A percentile compares a stretch with the other conserved stretches of the same genome.
phyloP scores from a whole-genome alignment of 441 rosid species.

The Kokia cookei region DNA sequence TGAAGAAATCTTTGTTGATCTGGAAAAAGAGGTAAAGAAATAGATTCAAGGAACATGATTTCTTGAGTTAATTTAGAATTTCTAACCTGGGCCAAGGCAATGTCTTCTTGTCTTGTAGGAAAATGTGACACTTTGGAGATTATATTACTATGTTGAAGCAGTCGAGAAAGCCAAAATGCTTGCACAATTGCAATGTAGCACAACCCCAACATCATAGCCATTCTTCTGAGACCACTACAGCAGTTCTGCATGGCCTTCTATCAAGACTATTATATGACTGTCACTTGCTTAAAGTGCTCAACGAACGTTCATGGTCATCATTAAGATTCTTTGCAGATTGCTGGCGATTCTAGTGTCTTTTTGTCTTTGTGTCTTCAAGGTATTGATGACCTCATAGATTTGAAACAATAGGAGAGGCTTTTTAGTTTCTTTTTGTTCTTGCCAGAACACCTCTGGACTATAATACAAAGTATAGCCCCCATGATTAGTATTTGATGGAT shows the following conservation, averaged over 20 bases:
- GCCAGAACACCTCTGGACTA: too few species aligned
- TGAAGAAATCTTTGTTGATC: conserved; percentile 30
- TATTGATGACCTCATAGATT: neutral
- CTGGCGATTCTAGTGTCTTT: neutral
- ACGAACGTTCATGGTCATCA: neutral
- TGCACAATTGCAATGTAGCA: neutral
- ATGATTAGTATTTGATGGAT: too few species aligned
- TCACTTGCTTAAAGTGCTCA: neutral
- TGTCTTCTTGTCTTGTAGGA: conserved; percentile 3
- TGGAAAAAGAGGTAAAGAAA: conserved; percentile 41
- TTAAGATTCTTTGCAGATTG: neutral
- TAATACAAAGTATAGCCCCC: neutral
- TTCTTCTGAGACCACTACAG: neutral
- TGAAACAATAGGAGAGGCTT: neutral
- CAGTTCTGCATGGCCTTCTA: neutral
- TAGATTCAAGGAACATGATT: neutral
- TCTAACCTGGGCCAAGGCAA: neutral
- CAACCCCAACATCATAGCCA: neutral
- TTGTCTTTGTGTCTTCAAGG: neutral
- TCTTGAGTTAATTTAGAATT: neutral
- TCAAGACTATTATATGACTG: neutral
- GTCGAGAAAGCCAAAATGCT: conserved; percentile 12
- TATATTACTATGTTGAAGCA: conserved; percentile 8
- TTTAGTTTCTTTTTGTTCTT: too few species aligned
- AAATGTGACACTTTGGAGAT: conserved; percentile 13